Evolutionary conservation across 2,329 filamentous ascomycete species (phyloP).

Genomic region (Balansia obtecta): DNA sequence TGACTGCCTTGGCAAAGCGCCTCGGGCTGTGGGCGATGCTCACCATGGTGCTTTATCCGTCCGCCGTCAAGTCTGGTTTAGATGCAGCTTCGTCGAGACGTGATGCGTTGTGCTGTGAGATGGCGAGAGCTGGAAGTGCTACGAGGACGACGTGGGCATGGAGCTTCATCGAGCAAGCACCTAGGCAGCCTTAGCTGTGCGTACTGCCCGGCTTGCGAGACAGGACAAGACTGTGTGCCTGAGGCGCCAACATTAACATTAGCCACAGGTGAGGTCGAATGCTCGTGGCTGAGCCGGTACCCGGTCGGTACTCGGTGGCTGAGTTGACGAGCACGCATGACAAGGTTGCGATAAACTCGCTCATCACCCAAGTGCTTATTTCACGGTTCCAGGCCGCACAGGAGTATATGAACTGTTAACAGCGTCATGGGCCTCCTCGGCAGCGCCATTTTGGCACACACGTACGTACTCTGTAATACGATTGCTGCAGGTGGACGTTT

Average conservation of each 20-base stretch:
- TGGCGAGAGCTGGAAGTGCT: neutral
- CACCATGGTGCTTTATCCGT: slow-evolving; percentile 10
- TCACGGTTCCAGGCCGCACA: no score
- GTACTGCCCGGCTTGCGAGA: neutral
- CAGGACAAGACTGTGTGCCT: neutral
- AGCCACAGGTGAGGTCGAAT: neutral
- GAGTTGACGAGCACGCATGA: no score
- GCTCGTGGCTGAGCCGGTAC: neutral
- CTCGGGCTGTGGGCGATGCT: slow-evolving; percentile 5
- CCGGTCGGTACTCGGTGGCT: no score
- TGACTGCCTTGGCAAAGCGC: neutral
- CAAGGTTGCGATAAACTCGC: no score
- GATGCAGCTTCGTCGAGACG: neutral
- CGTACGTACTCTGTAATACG: no score
- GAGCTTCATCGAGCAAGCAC: slow-evolving; percentile 16
- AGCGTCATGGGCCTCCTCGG: no score
- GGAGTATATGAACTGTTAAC: no score
- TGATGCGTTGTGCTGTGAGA: neutral
- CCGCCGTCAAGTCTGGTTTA: slow-evolving; percentile 1
- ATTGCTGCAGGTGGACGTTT: no score
- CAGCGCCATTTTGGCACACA: no score
- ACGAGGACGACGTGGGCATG: slow-evolving; percentile 12
- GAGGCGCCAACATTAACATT: neutral
- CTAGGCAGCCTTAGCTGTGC: slow-evolving; percentile 5
- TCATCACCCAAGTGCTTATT: no score